Evolutionary conservation across 176 grass and related monocot species (phyloP), one percentile per base, ranked within the genome.

Genomic region (Rhynchospora pubera): DNA sequence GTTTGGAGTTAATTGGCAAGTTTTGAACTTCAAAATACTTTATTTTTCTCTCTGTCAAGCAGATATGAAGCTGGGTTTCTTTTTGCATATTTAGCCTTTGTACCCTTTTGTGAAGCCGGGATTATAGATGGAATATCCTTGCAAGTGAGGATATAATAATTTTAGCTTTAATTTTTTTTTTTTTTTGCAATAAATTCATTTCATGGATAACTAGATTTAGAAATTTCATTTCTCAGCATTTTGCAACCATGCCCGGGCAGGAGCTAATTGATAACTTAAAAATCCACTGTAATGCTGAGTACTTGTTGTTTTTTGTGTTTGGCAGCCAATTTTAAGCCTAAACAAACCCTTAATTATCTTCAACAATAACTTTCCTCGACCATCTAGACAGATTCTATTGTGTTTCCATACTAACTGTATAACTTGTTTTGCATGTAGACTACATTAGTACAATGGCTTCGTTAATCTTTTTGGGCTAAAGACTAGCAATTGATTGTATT

Each of bases 51-150:
- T 44, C 26, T 55, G 65, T 82, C 19, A 84, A 85, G 67, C 92
- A 97, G 94, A 88, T 97, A 97, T 64, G 92, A 83, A 87, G 94
- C 94, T 44, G 92, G 94, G 78, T 84, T 97, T 64, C 92, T 97
- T 81, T 76, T 97, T 89, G 94, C 92, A 56, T 97, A 94, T 89
- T 89, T 97, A 85, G 73, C 90, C 15, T 97, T 97, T 91, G 75
- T 97, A 83, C 94, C 94, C 5, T 97, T 97, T 82, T 97, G 92
- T 10, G 67, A 97, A 89, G 60, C 88, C 58, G 90, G 92, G n/a
- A 44, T 53, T 46, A 75, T 53, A 75, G 71, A 75, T 75, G 71
- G 47, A 75, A 75, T 75, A 26, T 75, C 71, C 2, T 75, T 75
- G 47, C 71, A 75, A 23, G 71, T 75, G 11, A 75, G 22, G 45